Conservation (phyloP, 2,329 filamentous ascomycete species). For the Biscogniauxia mediterranea region DNA sequence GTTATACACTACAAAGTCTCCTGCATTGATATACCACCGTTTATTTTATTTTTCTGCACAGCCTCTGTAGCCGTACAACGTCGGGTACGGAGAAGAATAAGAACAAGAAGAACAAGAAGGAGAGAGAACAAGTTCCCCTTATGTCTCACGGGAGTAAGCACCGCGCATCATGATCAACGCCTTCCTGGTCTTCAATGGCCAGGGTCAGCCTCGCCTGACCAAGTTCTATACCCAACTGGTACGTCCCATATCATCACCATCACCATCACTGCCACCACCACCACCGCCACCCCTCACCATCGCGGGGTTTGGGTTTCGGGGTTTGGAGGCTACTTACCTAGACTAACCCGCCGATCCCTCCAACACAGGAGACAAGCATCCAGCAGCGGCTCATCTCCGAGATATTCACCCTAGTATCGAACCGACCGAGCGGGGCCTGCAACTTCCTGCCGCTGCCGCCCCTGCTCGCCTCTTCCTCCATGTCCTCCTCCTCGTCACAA, state of each 20-base stretch:
- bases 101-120: no score
- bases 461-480: constrained; percentile 60
- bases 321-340: no score
- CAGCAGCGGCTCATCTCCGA: constrained; percentile 96
- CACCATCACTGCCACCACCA: neutral
- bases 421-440: constrained; percentile 86
- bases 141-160: constrained; percentile 13
- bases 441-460: constrained; percentile 88
- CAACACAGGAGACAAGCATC: constrained; percentile 81
- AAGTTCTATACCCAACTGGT: constrained; percentile 99
- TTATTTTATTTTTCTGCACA: no score
- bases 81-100: no score
- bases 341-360: no score
- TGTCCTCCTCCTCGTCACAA: constrained; percentile 62
- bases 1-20: neutral
- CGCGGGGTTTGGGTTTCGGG: no score
- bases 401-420: constrained; percentile 93
- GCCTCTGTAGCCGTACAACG: no score
- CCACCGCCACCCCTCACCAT: no score
- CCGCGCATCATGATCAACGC: constrained; percentile 83
- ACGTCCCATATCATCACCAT: constrained; percentile 26
- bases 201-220: constrained; percentile 91
- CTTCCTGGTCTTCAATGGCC: constrained; percentile 97
- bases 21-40: constrained; percentile 2
- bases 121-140: constrained; percentile 2